These are phyloP conservation scores for Cyathus striatus DNA, from an alignment of 768 basidiomycete species.

Conservation along the genomic window DNA sequence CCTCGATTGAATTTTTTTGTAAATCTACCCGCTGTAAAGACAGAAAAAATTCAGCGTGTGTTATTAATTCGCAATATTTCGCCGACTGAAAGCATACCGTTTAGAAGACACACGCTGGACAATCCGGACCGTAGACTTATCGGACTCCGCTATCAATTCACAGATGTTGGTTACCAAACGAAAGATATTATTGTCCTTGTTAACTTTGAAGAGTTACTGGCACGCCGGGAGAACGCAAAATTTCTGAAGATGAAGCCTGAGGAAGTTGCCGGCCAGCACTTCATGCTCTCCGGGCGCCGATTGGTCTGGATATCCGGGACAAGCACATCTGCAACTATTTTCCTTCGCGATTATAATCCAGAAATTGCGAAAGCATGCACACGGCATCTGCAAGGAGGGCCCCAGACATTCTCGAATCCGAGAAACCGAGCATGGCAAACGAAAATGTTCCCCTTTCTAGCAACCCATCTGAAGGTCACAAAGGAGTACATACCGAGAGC, in stretches of 20 bases:
- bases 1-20: background rate
- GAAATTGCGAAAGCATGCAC: background rate
- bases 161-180: background rate
- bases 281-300: background rate
- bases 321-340: background rate
- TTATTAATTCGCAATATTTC: constrained; percentile 2
- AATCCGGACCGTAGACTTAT: constrained; percentile 5
- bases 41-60: background rate
- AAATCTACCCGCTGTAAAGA: background rate
- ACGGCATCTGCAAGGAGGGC: background rate
- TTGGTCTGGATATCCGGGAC: background rate
- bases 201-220: background rate
- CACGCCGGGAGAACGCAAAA: background rate
- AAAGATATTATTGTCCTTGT: background rate
- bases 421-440: background rate
- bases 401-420: background rate
- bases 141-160: constrained; percentile 4
- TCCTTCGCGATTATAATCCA: background rate
- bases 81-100: too few relatives aligned
- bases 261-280: background rate
- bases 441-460: background rate
- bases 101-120: too few relatives aligned
- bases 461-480: too few relatives aligned
- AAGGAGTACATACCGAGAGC: background rate
- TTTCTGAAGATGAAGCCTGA: background rate